Conservation (phyloP, 2,329 filamentous ascomycete species). For the Talaromyces sp. region DNA sequence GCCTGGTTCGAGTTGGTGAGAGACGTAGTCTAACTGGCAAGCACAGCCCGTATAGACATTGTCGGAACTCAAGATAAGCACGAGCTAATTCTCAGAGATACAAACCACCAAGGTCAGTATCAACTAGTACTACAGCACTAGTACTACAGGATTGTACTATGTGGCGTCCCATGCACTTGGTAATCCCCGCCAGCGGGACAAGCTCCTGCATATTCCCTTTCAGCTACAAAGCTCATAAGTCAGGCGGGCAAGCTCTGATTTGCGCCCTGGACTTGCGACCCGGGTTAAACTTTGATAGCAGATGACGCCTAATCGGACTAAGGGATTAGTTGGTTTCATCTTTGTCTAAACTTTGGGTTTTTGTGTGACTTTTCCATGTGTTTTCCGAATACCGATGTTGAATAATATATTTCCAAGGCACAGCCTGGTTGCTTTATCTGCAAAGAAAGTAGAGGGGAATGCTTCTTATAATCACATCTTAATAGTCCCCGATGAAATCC, state of each 20-base stretch:
- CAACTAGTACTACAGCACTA: background rate
- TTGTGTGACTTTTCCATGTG: background rate
- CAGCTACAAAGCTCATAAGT: slow-evolving; percentile 1
- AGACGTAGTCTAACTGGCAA: background rate
- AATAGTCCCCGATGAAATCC: background rate
- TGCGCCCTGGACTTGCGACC: background rate
- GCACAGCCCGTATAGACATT: background rate
- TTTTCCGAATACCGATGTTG: background rate
- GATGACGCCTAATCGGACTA: slow-evolving; percentile 1
- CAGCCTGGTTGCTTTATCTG: background rate
- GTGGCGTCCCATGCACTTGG: slow-evolving; percentile 7
- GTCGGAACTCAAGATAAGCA: background rate
- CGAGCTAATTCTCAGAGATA: no score
- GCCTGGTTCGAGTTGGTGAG: background rate
- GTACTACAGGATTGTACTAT: background rate
- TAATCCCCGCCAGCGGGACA: slow-evolving; percentile 11
- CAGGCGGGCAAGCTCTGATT: background rate
- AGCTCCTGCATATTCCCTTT: slow-evolving; percentile 2
- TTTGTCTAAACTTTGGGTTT: background rate
- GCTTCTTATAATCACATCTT: background rate
- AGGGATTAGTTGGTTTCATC: background rate
- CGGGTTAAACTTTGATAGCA: slow-evolving; percentile 4
- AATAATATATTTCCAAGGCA: background rate
- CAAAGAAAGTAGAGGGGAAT: background rate
- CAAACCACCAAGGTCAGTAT: background rate